Percentiles rank a stretch among this genome's conserved stretches.
Evolutionary conservation across 345 rosid species (phyloP).

Genomic region (Streptanthus diversifolius): DNA sequence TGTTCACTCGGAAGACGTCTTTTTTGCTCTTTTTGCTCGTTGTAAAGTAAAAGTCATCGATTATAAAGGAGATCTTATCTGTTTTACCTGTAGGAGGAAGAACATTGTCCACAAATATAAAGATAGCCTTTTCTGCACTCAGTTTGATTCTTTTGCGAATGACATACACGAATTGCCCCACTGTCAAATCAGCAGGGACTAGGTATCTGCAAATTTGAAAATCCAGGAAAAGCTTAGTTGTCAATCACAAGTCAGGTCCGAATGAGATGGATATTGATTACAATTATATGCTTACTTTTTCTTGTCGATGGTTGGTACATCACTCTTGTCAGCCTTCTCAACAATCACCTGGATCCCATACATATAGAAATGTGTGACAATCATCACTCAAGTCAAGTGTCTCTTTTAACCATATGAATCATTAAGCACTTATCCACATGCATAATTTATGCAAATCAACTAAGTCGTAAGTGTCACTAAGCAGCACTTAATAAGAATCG

Average conservation of each 20-base stretch:
- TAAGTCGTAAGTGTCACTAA: background rate
- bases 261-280: background rate
- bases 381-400: slow-evolving; percentile 6
- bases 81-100: slow-evolving; percentile 70
- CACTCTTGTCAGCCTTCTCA: slow-evolving; percentile 80
- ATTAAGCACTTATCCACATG: background rate
- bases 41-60: background rate
- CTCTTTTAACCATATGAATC: background rate
- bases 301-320: slow-evolving; percentile 78
- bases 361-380: background rate
- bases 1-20: background rate
- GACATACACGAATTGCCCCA: slow-evolving; percentile 86
- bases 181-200: slow-evolving; percentile 84
- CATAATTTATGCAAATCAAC: background rate
- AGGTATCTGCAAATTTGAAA: slow-evolving; percentile 47
- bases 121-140: slow-evolving; percentile 82
- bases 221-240: background rate
- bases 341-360: slow-evolving; percentile 63
- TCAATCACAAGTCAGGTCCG: slow-evolving; percentile 1
- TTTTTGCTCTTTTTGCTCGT: background rate
- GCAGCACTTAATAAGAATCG: background rate
- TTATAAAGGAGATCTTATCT: background rate
- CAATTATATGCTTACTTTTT: slow-evolving; percentile 54
- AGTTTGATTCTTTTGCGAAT: slow-evolving; percentile 81
- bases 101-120: slow-evolving; percentile 77